A percentile compares a stretch with the other conserved stretches of the same genome.
phyloP scores from a whole-genome alignment of 495 filamentous ascomycete species.

The Cercophora scortea region DNA sequence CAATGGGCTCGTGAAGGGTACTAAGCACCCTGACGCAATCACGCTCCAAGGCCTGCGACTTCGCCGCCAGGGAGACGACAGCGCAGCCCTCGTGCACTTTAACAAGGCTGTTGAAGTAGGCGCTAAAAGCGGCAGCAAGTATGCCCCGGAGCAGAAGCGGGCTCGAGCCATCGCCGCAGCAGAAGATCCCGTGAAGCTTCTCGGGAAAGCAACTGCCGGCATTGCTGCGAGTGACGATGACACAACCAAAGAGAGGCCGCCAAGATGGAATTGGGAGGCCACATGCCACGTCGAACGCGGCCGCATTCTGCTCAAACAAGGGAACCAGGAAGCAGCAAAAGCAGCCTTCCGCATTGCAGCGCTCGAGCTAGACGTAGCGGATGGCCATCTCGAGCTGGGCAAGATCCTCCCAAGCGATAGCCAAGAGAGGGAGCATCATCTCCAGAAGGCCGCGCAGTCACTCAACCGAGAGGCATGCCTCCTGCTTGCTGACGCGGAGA shows the following conservation, averaged over 20 bases:
- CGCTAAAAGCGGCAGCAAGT: background rate
- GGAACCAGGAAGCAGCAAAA: constrained; percentile 10
- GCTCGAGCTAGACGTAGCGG: constrained; percentile 20
- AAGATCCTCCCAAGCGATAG: constrained; percentile 12
- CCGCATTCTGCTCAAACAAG: constrained; percentile 10
- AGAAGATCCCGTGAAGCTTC: background rate
- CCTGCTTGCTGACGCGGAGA: background rate
- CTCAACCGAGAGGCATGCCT: constrained; percentile 13
- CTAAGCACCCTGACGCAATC: constrained; percentile 9
- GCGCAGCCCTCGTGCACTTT: constrained; percentile 11
- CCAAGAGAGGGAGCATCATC: constrained; percentile 8
- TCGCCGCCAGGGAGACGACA: background rate
- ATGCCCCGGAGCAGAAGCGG: background rate
- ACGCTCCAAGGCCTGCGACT: constrained; percentile 12
- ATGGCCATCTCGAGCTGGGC: constrained; percentile 16
- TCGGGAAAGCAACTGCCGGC: too few relatives aligned
- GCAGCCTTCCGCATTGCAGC: constrained; percentile 14
- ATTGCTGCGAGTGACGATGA: background rate
- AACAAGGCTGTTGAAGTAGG: constrained; percentile 13
- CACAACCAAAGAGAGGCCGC: background rate
- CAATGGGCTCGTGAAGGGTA: constrained; percentile 2
- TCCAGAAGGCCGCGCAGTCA: constrained; percentile 24
- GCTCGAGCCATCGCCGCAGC: background rate
- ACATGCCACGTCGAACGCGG: constrained; percentile 19
- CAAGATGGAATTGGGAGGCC: constrained; percentile 25